A percentile compares a stretch with the other conserved stretches of the same genome.
These are phyloP conservation scores for Sistotremastrum suecicum DNA, from an alignment of 768 basidiomycete species.

Conservation along the genomic window DNA sequence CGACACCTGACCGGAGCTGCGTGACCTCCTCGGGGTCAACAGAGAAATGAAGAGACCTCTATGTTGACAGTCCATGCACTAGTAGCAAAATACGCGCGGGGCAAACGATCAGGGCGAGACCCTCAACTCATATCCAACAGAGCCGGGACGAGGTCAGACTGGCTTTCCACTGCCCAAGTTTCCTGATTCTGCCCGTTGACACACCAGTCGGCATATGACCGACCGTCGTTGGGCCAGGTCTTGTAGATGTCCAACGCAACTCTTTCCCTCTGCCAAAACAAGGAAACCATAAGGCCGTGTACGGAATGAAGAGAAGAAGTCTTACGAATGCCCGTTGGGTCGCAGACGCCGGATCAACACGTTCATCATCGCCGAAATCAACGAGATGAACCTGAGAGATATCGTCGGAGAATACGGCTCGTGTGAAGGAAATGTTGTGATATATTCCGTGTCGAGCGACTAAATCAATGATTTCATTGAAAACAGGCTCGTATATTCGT, in stretches of 20 bases:
- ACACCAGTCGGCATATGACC: constrained; percentile 1
- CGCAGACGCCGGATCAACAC: neutral
- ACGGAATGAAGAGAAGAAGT: neutral
- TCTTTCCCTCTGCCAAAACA: neutral
- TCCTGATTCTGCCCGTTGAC: neutral
- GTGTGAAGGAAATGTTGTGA: neutral
- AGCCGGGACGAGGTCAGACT: too few species aligned
- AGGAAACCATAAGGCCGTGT: neutral
- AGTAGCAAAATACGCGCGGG: too few species aligned
- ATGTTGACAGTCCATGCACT: too few species aligned
- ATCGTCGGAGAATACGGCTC: neutral
- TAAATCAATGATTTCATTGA: constrained; percentile 1
- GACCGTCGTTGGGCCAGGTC: constrained; percentile 1
- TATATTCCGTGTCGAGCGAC: neutral
- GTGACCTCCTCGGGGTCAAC: too few species aligned
- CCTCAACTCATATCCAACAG: too few species aligned
- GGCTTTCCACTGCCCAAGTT: too few species aligned
- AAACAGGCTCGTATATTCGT: neutral
- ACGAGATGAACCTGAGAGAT: neutral
- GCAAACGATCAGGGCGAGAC: too few species aligned
- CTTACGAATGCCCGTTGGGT: neutral
- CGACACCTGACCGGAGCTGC: too few species aligned
- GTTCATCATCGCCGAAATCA: constrained; percentile 1
- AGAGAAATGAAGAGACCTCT: too few species aligned
- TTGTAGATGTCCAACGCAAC: neutral